Base-by-base conservation (phyloP, 129 eudicot species). In the Saposhnikovia divaricata region DNA sequence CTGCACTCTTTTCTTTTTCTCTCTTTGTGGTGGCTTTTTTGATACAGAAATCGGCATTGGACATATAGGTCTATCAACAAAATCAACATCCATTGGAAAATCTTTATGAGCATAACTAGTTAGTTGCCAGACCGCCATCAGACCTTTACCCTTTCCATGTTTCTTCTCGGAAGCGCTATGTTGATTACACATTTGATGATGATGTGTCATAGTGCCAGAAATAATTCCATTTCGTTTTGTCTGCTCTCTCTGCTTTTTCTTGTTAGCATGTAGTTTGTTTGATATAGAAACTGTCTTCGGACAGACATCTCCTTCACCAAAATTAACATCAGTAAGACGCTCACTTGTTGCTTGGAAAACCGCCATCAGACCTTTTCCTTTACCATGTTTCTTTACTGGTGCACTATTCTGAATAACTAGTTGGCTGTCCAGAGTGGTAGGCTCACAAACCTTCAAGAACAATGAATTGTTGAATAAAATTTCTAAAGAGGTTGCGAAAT, bases 71-170 rank as follows among this genome's bases (percentile, higher is more conserved):
- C 80, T 82, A 77, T 66, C 82, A 55, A 80, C 82, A 75, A 75
- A 61, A 71, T 76, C 78, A 53, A 42, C 82, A 77, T 83, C 79
- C 86, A 79, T 74, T n/a, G 87, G 84, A 77, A 79, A 77, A 69
- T 46, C 15, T 84, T 80, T 82, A 78, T 82, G 43, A 83, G 82
- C 82, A 55, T 85, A 87, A 76, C 87, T 83, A 75, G 82, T 84
- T 77, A 74, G 74, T 43, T 83, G 86, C 80, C 80, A 89, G 83
- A 87, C 89, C 47, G 93, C 85, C 94, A 95, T 93, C 77, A 93
- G 82, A 79, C 96, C 97, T 93, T 93, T 93, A 63, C 98, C 98
- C 77, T 87, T 78, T 47, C 98, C 97, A 85, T 93, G 95, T 84
- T 82, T 87, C 82, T 40, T 81, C 34, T 79, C 79, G 25, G 89